Conservation (phyloP, 306 rosid genomes). For the Quercus berberidifolia region DNA sequence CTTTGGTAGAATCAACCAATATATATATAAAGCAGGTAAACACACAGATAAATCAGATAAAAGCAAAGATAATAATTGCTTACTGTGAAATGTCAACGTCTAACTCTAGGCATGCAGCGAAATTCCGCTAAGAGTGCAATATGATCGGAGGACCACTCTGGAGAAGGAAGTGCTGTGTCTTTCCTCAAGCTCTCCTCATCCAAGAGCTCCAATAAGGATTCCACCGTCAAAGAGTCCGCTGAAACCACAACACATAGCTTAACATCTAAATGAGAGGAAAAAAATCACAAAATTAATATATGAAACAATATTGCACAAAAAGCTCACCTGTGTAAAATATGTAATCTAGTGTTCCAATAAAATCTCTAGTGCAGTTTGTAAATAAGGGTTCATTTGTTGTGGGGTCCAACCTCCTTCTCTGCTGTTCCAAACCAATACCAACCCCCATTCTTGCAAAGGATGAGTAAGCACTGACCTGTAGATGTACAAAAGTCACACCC, state of each 20-base stretch:
- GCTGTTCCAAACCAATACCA: conserved; percentile 71
- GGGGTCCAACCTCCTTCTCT: conserved; percentile 73
- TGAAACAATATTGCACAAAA: conserved; percentile 13
- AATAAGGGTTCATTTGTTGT: conserved; percentile 86
- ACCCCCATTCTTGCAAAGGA: conserved; percentile 72
- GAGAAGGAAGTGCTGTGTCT: conserved; percentile 99
- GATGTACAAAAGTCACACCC: conserved; percentile 1
- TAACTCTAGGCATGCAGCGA: conserved; percentile 80
- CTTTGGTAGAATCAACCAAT: neutral
- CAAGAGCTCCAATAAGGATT: conserved; percentile 86
- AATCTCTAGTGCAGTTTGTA: conserved; percentile 90
- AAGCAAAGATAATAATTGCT: neutral
- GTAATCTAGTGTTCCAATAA: conserved; percentile 94
- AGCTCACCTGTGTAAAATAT: conserved; percentile 88
- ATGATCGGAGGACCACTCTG: conserved; percentile 99
- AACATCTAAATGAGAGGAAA: neutral
- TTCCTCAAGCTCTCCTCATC: conserved; percentile 96
- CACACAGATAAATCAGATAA: neutral
- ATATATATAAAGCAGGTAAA: neutral
- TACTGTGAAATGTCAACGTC: conserved; percentile 66
- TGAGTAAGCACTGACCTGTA: conserved; percentile 93
- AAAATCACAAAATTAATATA: neutral
- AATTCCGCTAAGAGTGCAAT: conserved; percentile 93
- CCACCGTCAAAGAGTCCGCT: conserved; percentile 97
- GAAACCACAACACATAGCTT: conserved; percentile 28